Evolutionary conservation across 2,329 filamentous ascomycete genomes (phyloP).

Genomic region (Myriosclerotinia curreyana): DNA sequence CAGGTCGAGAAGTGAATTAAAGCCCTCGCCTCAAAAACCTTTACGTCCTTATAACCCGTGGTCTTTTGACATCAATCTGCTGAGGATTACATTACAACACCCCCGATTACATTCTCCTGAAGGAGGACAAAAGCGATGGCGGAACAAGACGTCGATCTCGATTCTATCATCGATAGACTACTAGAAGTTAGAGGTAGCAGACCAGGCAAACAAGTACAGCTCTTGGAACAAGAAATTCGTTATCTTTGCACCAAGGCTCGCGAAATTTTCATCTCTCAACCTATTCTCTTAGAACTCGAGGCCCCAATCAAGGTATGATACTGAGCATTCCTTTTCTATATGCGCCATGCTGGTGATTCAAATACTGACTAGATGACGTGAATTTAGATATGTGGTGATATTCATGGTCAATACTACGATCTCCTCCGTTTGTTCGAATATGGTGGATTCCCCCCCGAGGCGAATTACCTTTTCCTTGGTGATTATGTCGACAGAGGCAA

Average conservation of each 20-base stretch:
- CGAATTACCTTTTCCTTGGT: slow-evolving; percentile 98
- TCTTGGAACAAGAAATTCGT: slow-evolving; percentile 93
- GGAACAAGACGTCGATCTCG: slow-evolving; percentile 92
- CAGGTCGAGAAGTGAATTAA: slow-evolving; percentile 19
- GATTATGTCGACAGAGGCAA: slow-evolving; percentile 99
- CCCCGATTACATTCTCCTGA: slow-evolving; percentile 36
- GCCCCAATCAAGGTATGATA: slow-evolving; percentile 89
- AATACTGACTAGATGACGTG: slow-evolving; percentile 25
- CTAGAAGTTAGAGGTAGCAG: slow-evolving; percentile 96
- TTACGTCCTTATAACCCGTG: not conserved
- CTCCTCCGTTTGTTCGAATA: slow-evolving; percentile 96
- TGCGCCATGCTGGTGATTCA: not conserved
- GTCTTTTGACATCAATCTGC: slow-evolving; percentile 24
- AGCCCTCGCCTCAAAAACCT: slow-evolving; percentile 8
- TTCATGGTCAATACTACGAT: slow-evolving; percentile 99
- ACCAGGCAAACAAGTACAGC: slow-evolving; percentile 96
- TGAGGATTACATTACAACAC: slow-evolving; percentile 36
- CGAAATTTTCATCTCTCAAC: slow-evolving; percentile 99
- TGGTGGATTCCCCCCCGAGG: slow-evolving; percentile 95
- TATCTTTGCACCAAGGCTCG: slow-evolving; percentile 97
- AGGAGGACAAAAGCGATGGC: slow-evolving; percentile 54
- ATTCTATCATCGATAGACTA: slow-evolving; percentile 98
- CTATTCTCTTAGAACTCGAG: slow-evolving; percentile 94
- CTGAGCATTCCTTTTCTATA: not conserved
- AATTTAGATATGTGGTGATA: slow-evolving; percentile 91